These are phyloP conservation scores for Chlorella sp. DNA, from an alignment of 139 green algal species.

Conservation along the genomic window DNA sequence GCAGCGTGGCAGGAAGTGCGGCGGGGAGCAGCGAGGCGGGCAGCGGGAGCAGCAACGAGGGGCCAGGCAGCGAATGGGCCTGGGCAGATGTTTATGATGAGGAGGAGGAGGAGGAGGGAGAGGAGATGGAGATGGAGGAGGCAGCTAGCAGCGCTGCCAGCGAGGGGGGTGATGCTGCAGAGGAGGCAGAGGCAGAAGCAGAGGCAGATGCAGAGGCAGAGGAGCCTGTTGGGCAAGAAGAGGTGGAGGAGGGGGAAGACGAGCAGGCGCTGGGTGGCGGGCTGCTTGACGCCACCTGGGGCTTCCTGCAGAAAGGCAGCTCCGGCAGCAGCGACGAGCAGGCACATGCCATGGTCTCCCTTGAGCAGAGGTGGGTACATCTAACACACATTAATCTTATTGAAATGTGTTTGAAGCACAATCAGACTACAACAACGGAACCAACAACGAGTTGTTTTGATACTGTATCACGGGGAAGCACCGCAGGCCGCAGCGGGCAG, in stretches of 20 bases:
- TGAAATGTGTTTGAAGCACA: too few species aligned
- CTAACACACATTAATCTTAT: too few species aligned
- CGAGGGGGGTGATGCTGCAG: not conserved
- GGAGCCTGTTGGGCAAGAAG: not conserved
- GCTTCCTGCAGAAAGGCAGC: slow-evolving; percentile 7
- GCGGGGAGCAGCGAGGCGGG: not conserved
- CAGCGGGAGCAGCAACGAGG: not conserved
- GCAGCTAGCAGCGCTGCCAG: not conserved
- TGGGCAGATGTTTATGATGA: not conserved
- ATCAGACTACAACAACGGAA: too few species aligned
- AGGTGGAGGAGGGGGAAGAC: not conserved
- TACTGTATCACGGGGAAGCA: too few species aligned
- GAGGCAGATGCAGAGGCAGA: not conserved
- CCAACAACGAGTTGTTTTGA: too few species aligned
- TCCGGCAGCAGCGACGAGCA: not conserved
- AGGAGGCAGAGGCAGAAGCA: not conserved
- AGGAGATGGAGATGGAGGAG: not conserved
- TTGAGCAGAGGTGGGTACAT: slow-evolving; percentile 20
- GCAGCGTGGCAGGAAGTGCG: not conserved
- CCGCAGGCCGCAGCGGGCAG: too few species aligned
- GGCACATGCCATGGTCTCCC: not conserved
- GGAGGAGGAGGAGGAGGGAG: not conserved
- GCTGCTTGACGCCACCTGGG: slow-evolving; percentile 22
- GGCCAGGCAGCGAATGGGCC: too few species aligned
- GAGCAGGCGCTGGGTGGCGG: not conserved